These are phyloP conservation scores for Pichia sp. DNA, from an alignment of 1,139 yeast genomes.

Conservation along the genomic window DNA sequence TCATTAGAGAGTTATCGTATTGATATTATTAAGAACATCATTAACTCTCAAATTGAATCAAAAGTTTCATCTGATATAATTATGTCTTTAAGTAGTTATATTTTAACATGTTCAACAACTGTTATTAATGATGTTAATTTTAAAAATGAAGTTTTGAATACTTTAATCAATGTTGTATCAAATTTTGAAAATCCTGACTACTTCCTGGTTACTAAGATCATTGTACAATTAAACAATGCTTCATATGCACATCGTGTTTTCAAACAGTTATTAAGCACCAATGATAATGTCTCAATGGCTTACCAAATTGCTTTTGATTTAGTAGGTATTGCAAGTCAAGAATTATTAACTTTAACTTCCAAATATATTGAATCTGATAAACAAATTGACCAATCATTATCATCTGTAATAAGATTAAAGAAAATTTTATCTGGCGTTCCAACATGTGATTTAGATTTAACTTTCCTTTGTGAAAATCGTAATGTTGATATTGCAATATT, in stretches of 20 bases:
- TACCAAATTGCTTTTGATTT: constrained; percentile 94
- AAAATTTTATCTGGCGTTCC: constrained; percentile 87
- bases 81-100: constrained; percentile 59
- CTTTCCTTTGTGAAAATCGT: constrained; percentile 80
- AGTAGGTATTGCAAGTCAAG: constrained; percentile 91
- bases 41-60: constrained; percentile 36
- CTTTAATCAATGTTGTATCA: constrained; percentile 56
- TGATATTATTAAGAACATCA: constrained; percentile 66
- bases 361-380: constrained; percentile 38
- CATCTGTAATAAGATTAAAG: constrained; percentile 42
- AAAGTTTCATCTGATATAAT: constrained; percentile 42
- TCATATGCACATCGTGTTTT: constrained; percentile 63
- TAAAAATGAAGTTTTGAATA: constrained; percentile 55
- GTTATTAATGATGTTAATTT: constrained; percentile 56
- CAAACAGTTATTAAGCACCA: constrained; percentile 44
- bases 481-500: constrained; percentile 80
- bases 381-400: constrained; percentile 32
- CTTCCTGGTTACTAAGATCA: constrained; percentile 71
- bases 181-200: constrained; percentile 64
- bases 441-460: constrained; percentile 86
- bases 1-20: constrained; percentile 83
- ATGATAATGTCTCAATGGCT: constrained; percentile 49
- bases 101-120: constrained; percentile 65
- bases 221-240: constrained; percentile 79
- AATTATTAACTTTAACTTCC: constrained; percentile 61